Evolutionary conservation across 169 alveolate genomes (phyloP), one percentile per base, ranked within the genome.

Genomic region (Eimeria zaria): DNA sequence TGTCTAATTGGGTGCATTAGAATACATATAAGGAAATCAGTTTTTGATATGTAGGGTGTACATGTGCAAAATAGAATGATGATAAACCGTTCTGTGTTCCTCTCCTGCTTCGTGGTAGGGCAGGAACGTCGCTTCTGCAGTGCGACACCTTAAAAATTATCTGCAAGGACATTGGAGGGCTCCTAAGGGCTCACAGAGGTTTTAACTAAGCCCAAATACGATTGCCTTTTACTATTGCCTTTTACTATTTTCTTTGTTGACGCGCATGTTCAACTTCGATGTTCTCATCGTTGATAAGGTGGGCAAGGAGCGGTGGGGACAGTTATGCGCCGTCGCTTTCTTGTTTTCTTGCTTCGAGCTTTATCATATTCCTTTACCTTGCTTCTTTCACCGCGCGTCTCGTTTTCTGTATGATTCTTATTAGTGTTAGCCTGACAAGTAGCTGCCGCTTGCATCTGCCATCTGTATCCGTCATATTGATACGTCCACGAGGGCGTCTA

Each of bases 401-500:
- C 1, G 11, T 69, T 12, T 27, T 9, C n/a, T 36, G 2, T 6
- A 39, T n/a, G n/a, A 30, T 36, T 36, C n/a, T 53, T 7, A 53
- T 53, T 53, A 53, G 16, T 53, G 2, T 1, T 2, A 53, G 24
- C 16, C 18, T 14, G 24, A 14, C 1, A 14, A 18, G 27, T 30
- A 24, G 27, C 36, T 33, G 30, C 36, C 64, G 24, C 58, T 74
- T 39, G 39, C 30, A 74, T 27, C 46, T 4, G 51, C 14, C n/a
- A 11, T 33, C 51, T 27, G n/a, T 33, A 69, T 16, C 62, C 62
- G 5, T 67, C 51, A 93, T 53, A 93, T 55, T 11, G 93, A n/a
- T 24, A 83, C 78, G 51, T 88, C 89, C 30, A 69, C 89, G 39
- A 93, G 94, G 1, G 96, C 96, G 62, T 93, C 96, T 39, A 93